These are phyloP conservation scores for Millerago galiae DNA, from an alignment of 805 yeast species.

Conservation along the genomic window DNA sequence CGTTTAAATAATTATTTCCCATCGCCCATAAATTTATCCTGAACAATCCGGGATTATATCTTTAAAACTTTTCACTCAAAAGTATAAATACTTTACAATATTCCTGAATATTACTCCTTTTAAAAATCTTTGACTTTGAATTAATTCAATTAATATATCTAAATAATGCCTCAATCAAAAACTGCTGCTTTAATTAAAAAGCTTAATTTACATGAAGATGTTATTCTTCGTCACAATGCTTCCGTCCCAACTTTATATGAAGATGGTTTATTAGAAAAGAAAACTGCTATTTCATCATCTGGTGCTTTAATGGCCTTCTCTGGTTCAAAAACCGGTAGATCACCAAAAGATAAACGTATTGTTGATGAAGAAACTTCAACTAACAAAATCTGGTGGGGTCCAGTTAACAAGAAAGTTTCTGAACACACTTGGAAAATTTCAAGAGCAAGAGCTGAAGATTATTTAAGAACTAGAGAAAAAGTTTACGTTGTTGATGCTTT, in stretches of 20 bases:
- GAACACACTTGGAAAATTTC: slow-evolving; percentile 94
- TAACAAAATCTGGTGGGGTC: slow-evolving; percentile 97
- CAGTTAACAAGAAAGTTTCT: slow-evolving; percentile 91
- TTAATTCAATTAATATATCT: background rate
- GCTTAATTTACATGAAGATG: slow-evolving; percentile 52
- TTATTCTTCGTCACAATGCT: slow-evolving; percentile 79
- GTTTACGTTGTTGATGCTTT: slow-evolving; percentile 92
- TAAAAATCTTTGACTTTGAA: slow-evolving; percentile 1
- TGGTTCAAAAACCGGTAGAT: slow-evolving; percentile 95
- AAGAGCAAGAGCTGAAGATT: slow-evolving; percentile 94
- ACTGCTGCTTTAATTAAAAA: slow-evolving; percentile 20
- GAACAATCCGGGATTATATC: slow-evolving; percentile 1
- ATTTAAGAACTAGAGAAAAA: slow-evolving; percentile 90
- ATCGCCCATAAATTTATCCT: slow-evolving; percentile 1
- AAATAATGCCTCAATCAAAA: slow-evolving; percentile 24
- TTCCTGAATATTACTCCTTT: background rate
- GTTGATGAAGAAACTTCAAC: slow-evolving; percentile 88
- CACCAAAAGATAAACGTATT: slow-evolving; percentile 96
- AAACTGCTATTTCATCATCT: slow-evolving; percentile 84
- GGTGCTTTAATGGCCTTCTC: slow-evolving; percentile 96
- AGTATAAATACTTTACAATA: background rate
- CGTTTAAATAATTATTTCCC: background rate
- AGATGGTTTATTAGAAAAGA: slow-evolving; percentile 85
- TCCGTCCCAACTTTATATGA: slow-evolving; percentile 90
- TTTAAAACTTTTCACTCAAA: background rate